Percentiles rank a stretch among this genome's conserved stretches.
Evolutionary conservation across 345 rosid species (phyloP).

Genomic region (Lepidium aucheri): DNA sequence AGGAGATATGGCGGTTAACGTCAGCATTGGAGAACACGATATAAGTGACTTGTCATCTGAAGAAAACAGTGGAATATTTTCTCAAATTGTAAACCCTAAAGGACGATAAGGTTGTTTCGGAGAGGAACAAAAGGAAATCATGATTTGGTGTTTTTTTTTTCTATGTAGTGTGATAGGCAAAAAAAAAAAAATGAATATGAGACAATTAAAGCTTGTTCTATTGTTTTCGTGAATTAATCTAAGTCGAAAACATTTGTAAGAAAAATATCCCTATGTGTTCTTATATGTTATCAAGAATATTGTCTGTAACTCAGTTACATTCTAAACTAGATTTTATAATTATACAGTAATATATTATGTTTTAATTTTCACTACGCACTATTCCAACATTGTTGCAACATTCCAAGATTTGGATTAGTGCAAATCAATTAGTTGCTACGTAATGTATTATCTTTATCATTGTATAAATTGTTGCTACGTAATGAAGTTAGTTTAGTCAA

Average conservation of each 20-base stretch:
- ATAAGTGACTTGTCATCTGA: slow-evolving; percentile 19
- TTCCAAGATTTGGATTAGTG: too few species aligned
- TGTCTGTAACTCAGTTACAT: not conserved
- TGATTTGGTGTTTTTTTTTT: not conserved
- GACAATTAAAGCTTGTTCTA: not conserved
- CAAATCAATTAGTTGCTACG: too few species aligned
- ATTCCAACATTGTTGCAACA: too few species aligned
- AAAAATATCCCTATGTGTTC: not conserved
- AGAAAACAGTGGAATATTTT: slow-evolving; percentile 35
- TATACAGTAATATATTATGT: too few species aligned
- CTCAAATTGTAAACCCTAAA: slow-evolving; percentile 56
- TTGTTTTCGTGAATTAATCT: not conserved
- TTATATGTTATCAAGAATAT: slow-evolving; percentile 6
- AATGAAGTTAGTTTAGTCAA: too few species aligned
- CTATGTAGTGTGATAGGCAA: slow-evolving; percentile 10
- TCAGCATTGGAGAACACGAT: slow-evolving; percentile 23
- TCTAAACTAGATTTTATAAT: too few species aligned
- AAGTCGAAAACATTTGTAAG: not conserved
- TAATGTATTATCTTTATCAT: too few species aligned
- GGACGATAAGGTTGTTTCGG: slow-evolving; percentile 38
- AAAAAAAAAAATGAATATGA: not conserved
- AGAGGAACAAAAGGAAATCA: not conserved
- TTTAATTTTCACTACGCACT: too few species aligned
- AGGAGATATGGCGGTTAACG: slow-evolving; percentile 21
- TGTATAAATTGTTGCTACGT: too few species aligned